Evolutionary conservation across 352 stramenopile genomes (phyloP).

Genomic region (Globisporangium echinulatum): DNA sequence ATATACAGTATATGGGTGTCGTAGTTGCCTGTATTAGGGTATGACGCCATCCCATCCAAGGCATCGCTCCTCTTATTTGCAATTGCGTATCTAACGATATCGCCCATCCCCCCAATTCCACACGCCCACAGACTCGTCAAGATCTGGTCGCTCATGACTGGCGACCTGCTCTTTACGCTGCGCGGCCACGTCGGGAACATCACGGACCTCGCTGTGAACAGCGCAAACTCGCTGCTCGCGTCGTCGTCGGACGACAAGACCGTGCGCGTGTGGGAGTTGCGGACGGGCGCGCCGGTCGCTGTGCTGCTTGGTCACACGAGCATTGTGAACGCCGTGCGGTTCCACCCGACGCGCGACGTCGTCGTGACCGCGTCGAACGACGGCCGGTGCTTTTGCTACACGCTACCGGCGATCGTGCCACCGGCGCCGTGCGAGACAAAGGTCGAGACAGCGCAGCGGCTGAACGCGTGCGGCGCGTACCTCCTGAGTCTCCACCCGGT

Average conservation of each 20-base stretch:
- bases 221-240: slow-evolving; percentile 69
- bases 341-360: slow-evolving; percentile 82
- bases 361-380: slow-evolving; percentile 92
- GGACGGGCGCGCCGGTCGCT: slow-evolving; percentile 72
- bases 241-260: slow-evolving; percentile 88
- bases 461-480: slow-evolving; percentile 67
- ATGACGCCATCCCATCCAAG: no score
- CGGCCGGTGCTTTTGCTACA: slow-evolving; percentile 88
- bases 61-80: no score
- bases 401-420: slow-evolving; percentile 64
- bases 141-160: slow-evolving; percentile 91
- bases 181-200: slow-evolving; percentile 87
- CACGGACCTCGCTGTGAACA: slow-evolving; percentile 85
- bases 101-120: no score
- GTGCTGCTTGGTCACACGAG: slow-evolving; percentile 84
- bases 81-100: no score
- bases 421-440: slow-evolving; percentile 56
- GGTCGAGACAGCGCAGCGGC: slow-evolving; percentile 69
- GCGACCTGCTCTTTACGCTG: slow-evolving; percentile 75
- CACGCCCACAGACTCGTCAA: slow-evolving; percentile 85
- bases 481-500: slow-evolving; percentile 75
- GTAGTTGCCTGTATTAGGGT: no score
- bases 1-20: neutral
- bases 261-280: slow-evolving; percentile 84
- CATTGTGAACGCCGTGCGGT: slow-evolving; percentile 82